phyloP scores from a whole-genome alignment of 345 rosid genomes.

The Eucalyptus dawsonii region DNA sequence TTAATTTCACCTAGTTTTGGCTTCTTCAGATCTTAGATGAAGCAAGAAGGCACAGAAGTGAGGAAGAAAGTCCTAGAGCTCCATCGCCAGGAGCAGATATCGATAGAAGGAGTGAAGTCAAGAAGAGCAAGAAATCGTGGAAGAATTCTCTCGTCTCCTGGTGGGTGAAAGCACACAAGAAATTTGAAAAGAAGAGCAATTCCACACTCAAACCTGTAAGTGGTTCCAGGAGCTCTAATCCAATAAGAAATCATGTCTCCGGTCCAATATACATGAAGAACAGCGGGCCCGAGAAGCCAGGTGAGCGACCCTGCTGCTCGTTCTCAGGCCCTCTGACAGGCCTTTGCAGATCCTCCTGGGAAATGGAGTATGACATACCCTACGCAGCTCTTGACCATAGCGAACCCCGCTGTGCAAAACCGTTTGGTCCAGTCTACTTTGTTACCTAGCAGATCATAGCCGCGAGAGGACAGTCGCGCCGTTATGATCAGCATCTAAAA shows the following conservation, averaged over 20 bases:
- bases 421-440: slow-evolving; percentile 35
- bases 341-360: neutral
- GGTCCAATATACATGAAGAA: neutral
- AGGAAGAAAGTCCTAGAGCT: neutral
- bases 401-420: slow-evolving; percentile 1
- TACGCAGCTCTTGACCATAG: slow-evolving; percentile 14
- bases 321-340: neutral
- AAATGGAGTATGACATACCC: slow-evolving; percentile 9
- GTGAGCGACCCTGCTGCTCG: neutral
- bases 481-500: neutral
- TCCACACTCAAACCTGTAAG: neutral
- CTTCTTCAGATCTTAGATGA: slow-evolving; percentile 28
- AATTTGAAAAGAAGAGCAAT: slow-evolving; percentile 10
- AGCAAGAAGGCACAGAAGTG: slow-evolving; percentile 24
- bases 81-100: neutral
- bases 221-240: neutral
- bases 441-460: slow-evolving; percentile 13
- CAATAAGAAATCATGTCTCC: slow-evolving; percentile 10
- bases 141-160: slow-evolving; percentile 20
- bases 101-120: neutral
- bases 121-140: slow-evolving; percentile 27
- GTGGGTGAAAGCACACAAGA: slow-evolving; percentile 13
- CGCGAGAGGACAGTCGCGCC: neutral
- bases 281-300: neutral
- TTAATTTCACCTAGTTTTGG: neutral